These are phyloP conservation scores for Aspergillus felis DNA, from an alignment of 2,329 filamentous ascomycete genomes.

Conservation along the genomic window DNA sequence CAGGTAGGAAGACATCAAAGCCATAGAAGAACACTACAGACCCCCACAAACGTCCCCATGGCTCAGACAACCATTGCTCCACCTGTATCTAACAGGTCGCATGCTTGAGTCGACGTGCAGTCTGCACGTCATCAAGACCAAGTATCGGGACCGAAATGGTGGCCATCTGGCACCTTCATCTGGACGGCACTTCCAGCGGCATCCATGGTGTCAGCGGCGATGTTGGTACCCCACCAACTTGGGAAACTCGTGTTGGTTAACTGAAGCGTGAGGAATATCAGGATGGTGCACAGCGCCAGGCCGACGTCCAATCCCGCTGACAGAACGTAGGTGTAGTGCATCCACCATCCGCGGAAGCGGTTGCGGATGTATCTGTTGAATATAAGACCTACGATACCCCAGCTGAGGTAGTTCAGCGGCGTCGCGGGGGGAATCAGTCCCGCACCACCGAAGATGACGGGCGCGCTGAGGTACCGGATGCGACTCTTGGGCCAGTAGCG, in stretches of 20 bases:
- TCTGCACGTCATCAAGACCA: slow-evolving; percentile 15
- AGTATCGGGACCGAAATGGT: slow-evolving; percentile 57
- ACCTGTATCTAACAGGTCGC: neutral
- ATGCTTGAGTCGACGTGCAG: neutral
- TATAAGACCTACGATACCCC: slow-evolving; percentile 62
- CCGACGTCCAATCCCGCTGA: slow-evolving; percentile 69
- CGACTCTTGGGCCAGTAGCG: slow-evolving; percentile 58
- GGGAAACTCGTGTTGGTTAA: slow-evolving; percentile 55
- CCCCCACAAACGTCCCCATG: neutral
- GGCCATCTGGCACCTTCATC: slow-evolving; percentile 48
- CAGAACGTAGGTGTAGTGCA: slow-evolving; percentile 73
- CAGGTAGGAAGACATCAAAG: neutral
- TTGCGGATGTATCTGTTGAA: slow-evolving; percentile 68
- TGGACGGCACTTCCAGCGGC: slow-evolving; percentile 57
- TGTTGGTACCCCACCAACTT: slow-evolving; percentile 65
- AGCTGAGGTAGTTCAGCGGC: slow-evolving; percentile 66
- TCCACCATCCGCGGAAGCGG: slow-evolving; percentile 68
- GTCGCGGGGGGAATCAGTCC: slow-evolving; percentile 65
- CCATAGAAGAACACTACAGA: neutral
- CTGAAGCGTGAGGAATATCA: slow-evolving; percentile 67
- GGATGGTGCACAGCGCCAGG: slow-evolving; percentile 60
- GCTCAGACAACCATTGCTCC: neutral
- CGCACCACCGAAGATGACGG: slow-evolving; percentile 64
- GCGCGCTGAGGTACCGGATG: slow-evolving; percentile 64
- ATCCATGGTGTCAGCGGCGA: slow-evolving; percentile 61